Conservation (phyloP, 305 asterid genomes). For the Fraxinus albicans region DNA sequence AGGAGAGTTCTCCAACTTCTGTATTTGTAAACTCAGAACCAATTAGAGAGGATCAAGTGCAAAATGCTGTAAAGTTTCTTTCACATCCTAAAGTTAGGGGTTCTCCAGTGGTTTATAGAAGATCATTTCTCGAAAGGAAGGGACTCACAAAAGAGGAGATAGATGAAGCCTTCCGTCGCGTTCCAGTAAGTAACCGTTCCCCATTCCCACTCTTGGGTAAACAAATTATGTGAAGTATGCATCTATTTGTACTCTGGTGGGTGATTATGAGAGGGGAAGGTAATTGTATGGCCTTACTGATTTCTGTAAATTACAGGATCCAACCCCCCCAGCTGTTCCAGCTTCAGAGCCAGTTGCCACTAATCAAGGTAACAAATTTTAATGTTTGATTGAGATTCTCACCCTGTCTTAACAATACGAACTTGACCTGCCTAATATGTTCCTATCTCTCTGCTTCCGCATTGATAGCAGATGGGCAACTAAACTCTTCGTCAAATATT, state of each 20-base stretch:
- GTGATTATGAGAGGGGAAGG: background rate
- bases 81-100: constrained; percentile 96
- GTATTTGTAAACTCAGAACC: constrained; percentile 95
- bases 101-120: constrained; percentile 87
- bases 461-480: constrained; percentile 54
- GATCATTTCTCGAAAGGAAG: constrained; percentile 98
- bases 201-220: constrained; percentile 10
- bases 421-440: constrained; percentile 12
- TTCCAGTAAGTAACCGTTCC: constrained; percentile 61
- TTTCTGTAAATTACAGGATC: constrained; percentile 58
- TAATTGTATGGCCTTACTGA: constrained; percentile 16
- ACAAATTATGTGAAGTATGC: background rate
- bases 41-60: constrained; percentile 90
- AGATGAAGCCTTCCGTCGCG: constrained; percentile 94
- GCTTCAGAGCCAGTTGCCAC: constrained; percentile 48
- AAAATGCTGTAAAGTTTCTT: constrained; percentile 94
- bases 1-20: constrained; percentile 67
- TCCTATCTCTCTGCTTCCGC: constrained; percentile 13
- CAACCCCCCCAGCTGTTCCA: constrained; percentile 60
- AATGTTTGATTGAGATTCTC: constrained; percentile 13
- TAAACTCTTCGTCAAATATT: constrained; percentile 46
- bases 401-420: background rate
- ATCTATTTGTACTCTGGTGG: constrained; percentile 2
- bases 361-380: constrained; percentile 54
- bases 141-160: constrained; percentile 99